Base-by-base conservation (phyloP, 169 alveolate species). In the Babesia divergens region DNA sequence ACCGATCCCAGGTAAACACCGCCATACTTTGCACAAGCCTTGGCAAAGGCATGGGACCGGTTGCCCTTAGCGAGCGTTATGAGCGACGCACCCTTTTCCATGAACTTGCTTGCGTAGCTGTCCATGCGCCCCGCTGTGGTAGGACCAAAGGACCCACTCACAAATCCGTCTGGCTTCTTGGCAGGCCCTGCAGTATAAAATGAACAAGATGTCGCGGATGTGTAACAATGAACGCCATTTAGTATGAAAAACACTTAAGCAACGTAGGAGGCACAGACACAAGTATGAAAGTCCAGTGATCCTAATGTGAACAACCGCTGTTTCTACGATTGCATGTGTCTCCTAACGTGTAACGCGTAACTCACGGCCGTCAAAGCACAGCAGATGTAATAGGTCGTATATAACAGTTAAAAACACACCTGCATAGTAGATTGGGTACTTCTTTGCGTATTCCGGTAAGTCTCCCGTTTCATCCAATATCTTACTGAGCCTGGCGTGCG, bases 61-160 rank as follows among this genome's bases (percentile, higher is more conserved):
- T 91, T 91, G 6, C 95, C 95, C 83, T 91, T 91, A 18, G 93
- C 95, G 31, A 91, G 69, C 31, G 91, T 90, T 35, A 91, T 82
- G 87, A 91, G 50, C 24, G 93, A 85, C 20, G 92, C 94, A 7
- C 91, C 92, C 56, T 82, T 82, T 43, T 75, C 90, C 93, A 84
- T 85, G 69, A 91, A 81, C 13, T 56, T 44, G 26, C 71, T 90
- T 13, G 92, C 94, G 54, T 91, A 91, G 13, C 89, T 82, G 69
- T 93, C 97, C 97, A 93, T 93, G 8, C 97, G 82, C 22, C 95
- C 95, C 3, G 97, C 93, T 6, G 97, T 93, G 38, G 97, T 93
- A 18, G 97, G 97, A 0, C 97, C 97, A 51, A 93, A 93, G 7
- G 94, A 86, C 4, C 97, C 97, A 29, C 93, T 84, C 13, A 91